These are phyloP conservation scores for Annona cherimola DNA, from an alignment of 164 flowering plant species.

Conservation along the genomic window DNA sequence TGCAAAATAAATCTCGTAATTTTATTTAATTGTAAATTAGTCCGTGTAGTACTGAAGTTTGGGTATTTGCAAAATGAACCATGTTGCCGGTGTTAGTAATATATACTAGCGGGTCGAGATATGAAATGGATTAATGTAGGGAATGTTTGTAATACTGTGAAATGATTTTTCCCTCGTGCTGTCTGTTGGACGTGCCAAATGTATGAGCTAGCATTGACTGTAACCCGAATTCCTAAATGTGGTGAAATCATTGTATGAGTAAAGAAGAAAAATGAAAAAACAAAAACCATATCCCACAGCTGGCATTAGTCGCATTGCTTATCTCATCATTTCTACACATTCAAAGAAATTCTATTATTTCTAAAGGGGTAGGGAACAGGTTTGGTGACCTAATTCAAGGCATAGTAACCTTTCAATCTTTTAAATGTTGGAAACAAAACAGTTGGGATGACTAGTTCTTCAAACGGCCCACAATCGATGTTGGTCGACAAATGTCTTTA, in stretches of 20 bases:
- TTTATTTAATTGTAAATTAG: too few species aligned
- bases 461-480: too few species aligned
- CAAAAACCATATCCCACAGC: too few species aligned
- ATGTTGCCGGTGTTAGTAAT: too few species aligned
- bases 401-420: background rate
- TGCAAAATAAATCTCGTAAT: too few species aligned
- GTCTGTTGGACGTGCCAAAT: background rate
- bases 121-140: too few species aligned
- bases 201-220: background rate
- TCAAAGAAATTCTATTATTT: conserved; percentile 5
- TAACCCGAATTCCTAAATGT: background rate
- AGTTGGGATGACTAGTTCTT: background rate
- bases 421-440: background rate
- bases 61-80: too few species aligned
- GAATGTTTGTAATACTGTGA: background rate
- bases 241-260: background rate
- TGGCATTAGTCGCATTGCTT: background rate
- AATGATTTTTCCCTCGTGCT: background rate
- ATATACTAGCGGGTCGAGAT: too few species aligned
- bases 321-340: background rate
- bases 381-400: conserved; percentile 16
- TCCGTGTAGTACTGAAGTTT: too few species aligned
- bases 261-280: background rate
- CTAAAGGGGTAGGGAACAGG: background rate
- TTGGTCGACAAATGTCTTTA: too few species aligned